These are phyloP conservation scores for Magnolia changhungtana DNA, from an alignment of 164 flowering plant genomes.

Conservation along the genomic window DNA sequence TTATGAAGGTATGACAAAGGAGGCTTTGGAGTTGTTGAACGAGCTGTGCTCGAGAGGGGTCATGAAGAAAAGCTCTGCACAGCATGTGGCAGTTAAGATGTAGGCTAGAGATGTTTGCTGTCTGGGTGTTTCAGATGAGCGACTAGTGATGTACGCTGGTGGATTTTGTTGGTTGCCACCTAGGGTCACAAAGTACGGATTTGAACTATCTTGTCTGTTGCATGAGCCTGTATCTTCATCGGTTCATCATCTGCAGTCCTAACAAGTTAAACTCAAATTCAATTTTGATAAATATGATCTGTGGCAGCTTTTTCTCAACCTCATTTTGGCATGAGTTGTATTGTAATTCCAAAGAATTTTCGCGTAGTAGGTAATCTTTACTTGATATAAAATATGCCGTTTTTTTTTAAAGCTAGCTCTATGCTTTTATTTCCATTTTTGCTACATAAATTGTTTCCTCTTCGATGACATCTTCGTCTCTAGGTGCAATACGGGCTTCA, in stretches of 20 bases:
- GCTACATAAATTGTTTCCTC: neutral
- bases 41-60: conserved; percentile 67
- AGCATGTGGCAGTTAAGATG: conserved; percentile 52
- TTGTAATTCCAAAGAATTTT: neutral
- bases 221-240: neutral
- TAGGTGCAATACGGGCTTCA: neutral
- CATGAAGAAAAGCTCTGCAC: conserved; percentile 64
- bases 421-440: neutral
- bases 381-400: neutral
- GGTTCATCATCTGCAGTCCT: neutral
- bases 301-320: conserved; percentile 2
- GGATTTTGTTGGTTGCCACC: conserved; percentile 5
- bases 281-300: conserved; percentile 21
- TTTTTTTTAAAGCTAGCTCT: neutral
- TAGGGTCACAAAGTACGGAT: neutral
- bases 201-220: neutral
- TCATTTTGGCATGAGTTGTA: conserved; percentile 4
- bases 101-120: conserved; percentile 16
- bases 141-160: neutral
- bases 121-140: conserved; percentile 4
- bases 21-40: conserved; percentile 64
- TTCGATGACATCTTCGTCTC: neutral
- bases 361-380: neutral
- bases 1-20: conserved; percentile 64
- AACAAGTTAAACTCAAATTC: conserved; percentile 10